Conservation (phyloP, 352 stramenopile species). For the Globisporangium rhizosaccharum region DNA sequence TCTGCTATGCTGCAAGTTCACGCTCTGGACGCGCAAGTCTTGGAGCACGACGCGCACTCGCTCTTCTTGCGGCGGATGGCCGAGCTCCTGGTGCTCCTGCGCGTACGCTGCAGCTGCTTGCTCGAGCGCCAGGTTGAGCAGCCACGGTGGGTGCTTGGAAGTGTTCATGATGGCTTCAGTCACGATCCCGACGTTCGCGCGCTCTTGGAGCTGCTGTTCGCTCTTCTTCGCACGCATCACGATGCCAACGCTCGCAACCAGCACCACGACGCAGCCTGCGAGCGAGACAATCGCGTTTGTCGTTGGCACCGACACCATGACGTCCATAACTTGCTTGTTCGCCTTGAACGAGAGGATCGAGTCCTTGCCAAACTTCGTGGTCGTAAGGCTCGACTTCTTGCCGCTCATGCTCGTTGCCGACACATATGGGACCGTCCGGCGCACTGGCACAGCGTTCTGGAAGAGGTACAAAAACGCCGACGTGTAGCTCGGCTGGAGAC, state of each 20-base stretch:
- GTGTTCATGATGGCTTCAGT: constrained; percentile 5
- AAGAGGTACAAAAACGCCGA: constrained; percentile 29
- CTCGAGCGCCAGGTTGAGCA: constrained; percentile 4
- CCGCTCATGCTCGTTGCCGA: no score
- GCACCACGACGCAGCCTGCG: constrained; percentile 1
- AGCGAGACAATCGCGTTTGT: constrained; percentile 7
- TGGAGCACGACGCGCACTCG: background rate
- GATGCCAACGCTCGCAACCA: background rate
- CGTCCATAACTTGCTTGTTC: constrained; percentile 21
- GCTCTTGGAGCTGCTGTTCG: constrained; percentile 1
- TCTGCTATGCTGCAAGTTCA: background rate
- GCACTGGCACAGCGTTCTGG: constrained; percentile 20
- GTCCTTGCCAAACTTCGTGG: constrained; percentile 9
- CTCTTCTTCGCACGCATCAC: background rate
- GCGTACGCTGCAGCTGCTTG: no score
- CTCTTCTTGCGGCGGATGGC: no score
- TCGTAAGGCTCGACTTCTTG: background rate
- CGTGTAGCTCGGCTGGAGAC: constrained; percentile 29
- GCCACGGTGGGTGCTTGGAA: constrained; percentile 6
- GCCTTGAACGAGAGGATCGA: constrained; percentile 13
- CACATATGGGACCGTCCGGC: no score
- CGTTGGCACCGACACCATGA: constrained; percentile 3
- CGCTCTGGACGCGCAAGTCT: constrained; percentile 7
- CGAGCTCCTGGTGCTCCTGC: no score
- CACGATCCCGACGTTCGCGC: constrained; percentile 1